Evolutionary conservation across 192 early-diverging fungal genomes (phyloP), one percentile per base, ranked within the genome.

Genomic region (Umbelopsis sp.): DNA sequence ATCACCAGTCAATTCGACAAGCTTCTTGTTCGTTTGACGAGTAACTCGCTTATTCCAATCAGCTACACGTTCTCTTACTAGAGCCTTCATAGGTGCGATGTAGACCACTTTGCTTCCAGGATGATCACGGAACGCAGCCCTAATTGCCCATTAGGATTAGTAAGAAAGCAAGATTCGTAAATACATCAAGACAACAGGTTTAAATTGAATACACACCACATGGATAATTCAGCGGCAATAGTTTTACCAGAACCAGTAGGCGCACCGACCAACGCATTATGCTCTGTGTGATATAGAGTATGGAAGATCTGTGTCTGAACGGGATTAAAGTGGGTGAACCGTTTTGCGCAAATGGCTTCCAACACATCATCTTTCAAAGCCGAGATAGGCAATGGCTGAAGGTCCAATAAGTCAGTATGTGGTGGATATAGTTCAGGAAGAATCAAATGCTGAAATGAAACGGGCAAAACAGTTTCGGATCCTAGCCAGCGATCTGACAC

Each of bases 251-350:
- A 86, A 14, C 97, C 97, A 12, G 95, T 89, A 66, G 98, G 90
- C 1, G 97, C 96, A 50, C 96, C 94, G 50, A 99, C 81, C 71
- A 99, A 93, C 0, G 90, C 88, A 71, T 94, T 97, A 22, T 98
- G 93, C 66, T 98, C 96, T 10, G 88, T 84, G 38, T 83, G 85
- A 78, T 96, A 99, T 38, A 97, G 77, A 17, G 96, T 77, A 72
- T 98, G 92, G 82, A 98, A 98, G 1, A 90, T 88, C 76, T 98
- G 97, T 1, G 97, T 97, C 83, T 99, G 98, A 45, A 99, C 91
- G 14, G 97, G 93, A 75, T 98, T 98, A 79, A 98, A 97, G 22
- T 84, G 80, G 54, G 81, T 75, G 50, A 92, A 82, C 56, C 82
- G 81, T 45, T 77, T 72, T 4, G 70, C 77, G 71, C 91, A 97